A percentile compares a stretch with the other conserved stretches of the same genome.
Evolutionary conservation across 2,329 filamentous ascomycete genomes (phyloP).

Genomic region (Pseudogymnoascus sp.): DNA sequence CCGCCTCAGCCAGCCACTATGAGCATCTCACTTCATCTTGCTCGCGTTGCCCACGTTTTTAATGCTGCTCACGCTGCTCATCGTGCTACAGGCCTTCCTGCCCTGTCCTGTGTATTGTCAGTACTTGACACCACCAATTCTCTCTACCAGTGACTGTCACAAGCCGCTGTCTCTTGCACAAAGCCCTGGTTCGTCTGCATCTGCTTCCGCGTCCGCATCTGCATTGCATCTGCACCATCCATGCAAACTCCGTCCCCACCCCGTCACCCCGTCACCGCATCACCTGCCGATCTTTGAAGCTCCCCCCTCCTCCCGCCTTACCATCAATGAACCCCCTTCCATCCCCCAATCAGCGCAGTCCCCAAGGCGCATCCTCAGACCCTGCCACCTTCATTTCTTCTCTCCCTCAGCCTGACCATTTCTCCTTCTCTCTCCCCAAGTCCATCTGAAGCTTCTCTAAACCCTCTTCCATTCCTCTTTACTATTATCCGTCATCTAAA

Average conservation of each 20-base stretch:
- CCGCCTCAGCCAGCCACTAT: neutral
- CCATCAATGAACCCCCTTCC: neutral
- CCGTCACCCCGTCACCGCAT: slow-evolving; percentile 1
- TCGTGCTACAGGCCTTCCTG: neutral
- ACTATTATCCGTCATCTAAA: neutral
- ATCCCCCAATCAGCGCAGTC: neutral
- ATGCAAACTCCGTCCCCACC: neutral
- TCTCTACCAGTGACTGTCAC: neutral
- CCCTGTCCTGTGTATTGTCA: neutral
- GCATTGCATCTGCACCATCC: neutral
- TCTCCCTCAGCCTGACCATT: neutral
- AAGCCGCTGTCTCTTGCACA: neutral
- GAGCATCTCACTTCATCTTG: neutral
- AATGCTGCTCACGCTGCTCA: neutral
- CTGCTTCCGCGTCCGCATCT: neutral
- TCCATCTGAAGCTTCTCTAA: neutral
- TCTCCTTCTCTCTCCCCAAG: neutral
- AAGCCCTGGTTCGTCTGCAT: neutral
- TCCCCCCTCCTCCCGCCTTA: neutral
- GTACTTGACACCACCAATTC: neutral
- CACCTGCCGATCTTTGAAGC: slow-evolving; percentile 1
- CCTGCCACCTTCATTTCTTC: neutral
- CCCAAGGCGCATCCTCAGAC: neutral
- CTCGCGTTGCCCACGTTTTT: neutral
- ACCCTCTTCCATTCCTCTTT: neutral